Base-by-base conservation (phyloP, 345 rosid species). In the Brassica carinata region DNA sequence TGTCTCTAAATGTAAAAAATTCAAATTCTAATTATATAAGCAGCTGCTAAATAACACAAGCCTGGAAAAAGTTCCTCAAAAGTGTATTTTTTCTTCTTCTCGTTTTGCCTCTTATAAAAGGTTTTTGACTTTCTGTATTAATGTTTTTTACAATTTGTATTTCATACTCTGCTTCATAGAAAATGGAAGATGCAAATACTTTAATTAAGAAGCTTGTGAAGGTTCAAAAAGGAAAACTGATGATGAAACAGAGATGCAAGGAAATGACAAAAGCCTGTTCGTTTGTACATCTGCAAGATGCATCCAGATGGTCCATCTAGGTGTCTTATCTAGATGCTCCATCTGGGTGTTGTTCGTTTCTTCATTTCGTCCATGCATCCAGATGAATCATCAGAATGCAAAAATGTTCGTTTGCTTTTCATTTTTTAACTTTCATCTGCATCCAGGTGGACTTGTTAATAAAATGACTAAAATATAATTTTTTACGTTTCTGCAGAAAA, bases 11-110 rank as follows among this genome's bases (percentile, higher is more conserved):
- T 19, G 1, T 19, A 19, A 19, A 19, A 19, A 19, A 19, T 19
- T 19, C 23, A 19, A 19, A 19, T 19, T 19, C 23, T 19, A 19
- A 19, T 71, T 73, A 72, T 80, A 10, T 73, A 73, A 15, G 83
- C 93, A 95, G 97, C 83, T 86, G 81, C 87, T 92, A 64, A 78
- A 85, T 45, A 77, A 71, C 70, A 79, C 79, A 62, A 81, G 71
- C 76, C 68, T 72, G 43, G 83, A 85, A 77, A 81, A 79, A 74
- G 33, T 5, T 63, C 81, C 72, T 67, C 64, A 77, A 2, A 79
- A 30, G 11, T 77, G 79, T 79, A 87, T 19, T 6, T 2, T 40
- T 10, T 9, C 3, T 48, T 14, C 10, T 48, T 14, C 3, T 8
- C 5, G 10, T 61, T 36, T 30, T 33, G 2, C 19, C 6, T 55